Conservation (phyloP, 176 grass and related monocot species). For the Carex parvula region DNA sequence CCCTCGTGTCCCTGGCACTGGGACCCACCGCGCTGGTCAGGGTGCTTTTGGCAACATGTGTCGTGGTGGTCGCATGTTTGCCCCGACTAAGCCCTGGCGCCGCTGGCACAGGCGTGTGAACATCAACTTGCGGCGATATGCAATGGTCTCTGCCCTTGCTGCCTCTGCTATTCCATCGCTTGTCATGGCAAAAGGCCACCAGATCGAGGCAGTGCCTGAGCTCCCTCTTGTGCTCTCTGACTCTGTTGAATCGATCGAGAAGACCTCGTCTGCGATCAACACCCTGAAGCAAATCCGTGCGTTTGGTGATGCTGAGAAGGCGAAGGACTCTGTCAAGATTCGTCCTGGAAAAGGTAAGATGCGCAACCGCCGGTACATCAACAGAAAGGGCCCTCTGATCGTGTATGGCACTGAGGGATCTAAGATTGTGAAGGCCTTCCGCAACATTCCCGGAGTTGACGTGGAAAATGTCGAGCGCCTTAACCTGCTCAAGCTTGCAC, state of each 20-base stretch:
- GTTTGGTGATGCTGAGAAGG: slow-evolving; percentile 65
- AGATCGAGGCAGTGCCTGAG: slow-evolving; percentile 61
- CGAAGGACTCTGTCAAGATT: slow-evolving; percentile 61
- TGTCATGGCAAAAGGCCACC: slow-evolving; percentile 65
- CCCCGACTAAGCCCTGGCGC: slow-evolving; percentile 83
- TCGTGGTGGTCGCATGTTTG: slow-evolving; percentile 77
- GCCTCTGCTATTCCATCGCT: slow-evolving; percentile 64
- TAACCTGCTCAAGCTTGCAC: slow-evolving; percentile 71
- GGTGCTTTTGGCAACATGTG: slow-evolving; percentile 95
- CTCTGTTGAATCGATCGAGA: slow-evolving; percentile 56
- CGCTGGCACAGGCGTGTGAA: slow-evolving; percentile 72
- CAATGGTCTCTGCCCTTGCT: slow-evolving; percentile 52
- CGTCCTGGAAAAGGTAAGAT: slow-evolving; percentile 75
- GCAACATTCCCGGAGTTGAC: slow-evolving; percentile 73
- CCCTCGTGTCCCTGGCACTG: slow-evolving; percentile 72
- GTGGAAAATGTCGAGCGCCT: slow-evolving; percentile 72
- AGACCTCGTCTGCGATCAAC: slow-evolving; percentile 75
- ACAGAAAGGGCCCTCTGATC: slow-evolving; percentile 65
- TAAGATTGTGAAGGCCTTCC: slow-evolving; percentile 85
- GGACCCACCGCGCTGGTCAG: slow-evolving; percentile 79
- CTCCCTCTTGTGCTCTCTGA: slow-evolving; percentile 75
- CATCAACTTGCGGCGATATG: slow-evolving; percentile 43
- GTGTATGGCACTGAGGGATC: slow-evolving; percentile 74
- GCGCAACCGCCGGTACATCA: slow-evolving; percentile 78
- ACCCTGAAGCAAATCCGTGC: slow-evolving; percentile 74